Percentiles rank a stretch among this genome's conserved stretches.
phyloP scores from a whole-genome alignment of 169 alveolate genomes.

The Toxoplasma gondii region DNA sequence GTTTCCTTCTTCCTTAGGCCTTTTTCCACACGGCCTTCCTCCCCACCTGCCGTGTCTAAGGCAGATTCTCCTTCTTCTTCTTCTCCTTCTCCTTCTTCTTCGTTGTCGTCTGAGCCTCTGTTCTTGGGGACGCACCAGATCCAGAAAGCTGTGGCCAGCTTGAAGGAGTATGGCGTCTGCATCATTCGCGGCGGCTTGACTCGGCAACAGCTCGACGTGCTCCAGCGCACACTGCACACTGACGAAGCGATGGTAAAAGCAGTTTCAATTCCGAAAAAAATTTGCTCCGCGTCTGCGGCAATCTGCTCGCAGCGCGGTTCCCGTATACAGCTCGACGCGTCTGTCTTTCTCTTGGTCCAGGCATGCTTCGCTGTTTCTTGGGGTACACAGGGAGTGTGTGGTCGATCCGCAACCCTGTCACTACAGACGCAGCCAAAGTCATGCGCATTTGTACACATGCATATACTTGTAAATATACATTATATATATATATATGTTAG shows the following conservation, averaged over 20 bases:
- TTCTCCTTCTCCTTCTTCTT: neutral
- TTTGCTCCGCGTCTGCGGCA: neutral
- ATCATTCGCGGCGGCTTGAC: neutral
- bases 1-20: neutral
- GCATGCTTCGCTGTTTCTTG: too few species aligned
- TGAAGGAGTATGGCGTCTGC: neutral
- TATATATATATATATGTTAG: too few species aligned
- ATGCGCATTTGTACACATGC: neutral
- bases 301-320: neutral
- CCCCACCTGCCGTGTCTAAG: neutral
- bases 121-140: neutral
- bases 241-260: slow-evolving; percentile 29
- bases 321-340: neutral
- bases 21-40: neutral
- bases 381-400: too few species aligned
- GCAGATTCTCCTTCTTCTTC: neutral
- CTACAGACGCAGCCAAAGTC: too few species aligned
- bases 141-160: neutral
- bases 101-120: neutral
- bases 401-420: too few species aligned
- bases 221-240: neutral
- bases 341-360: neutral
- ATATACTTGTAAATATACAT: neutral
- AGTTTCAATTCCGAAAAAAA: too few species aligned
- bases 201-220: slow-evolving; percentile 9